These are phyloP conservation scores for Umbelopsis ramanniana DNA, from an alignment of 192 early-diverging fungal genomes.

Conservation along the genomic window DNA sequence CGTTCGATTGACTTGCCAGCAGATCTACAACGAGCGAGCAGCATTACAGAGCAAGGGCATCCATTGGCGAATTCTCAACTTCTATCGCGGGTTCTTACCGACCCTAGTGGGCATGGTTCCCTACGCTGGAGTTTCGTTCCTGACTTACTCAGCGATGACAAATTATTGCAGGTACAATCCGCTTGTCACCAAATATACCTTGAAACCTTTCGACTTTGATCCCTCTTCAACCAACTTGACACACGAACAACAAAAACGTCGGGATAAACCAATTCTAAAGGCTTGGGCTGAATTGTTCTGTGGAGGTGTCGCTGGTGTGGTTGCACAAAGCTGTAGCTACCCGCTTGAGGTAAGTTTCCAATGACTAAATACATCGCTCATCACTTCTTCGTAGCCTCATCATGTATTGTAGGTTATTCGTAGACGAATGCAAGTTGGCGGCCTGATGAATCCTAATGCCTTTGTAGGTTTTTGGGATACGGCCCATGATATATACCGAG, in stretches of 20 bases:
- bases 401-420: conserved; percentile 71
- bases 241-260: conserved; percentile 15
- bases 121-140: conserved; percentile 95
- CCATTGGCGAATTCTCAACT: conserved; percentile 67
- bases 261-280: conserved; percentile 55
- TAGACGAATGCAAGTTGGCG: conserved; percentile 84
- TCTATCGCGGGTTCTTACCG: conserved; percentile 93
- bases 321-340: conserved; percentile 88
- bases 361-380: neutral
- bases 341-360: conserved; percentile 71
- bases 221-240: conserved; percentile 27
- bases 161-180: conserved; percentile 58
- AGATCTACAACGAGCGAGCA: conserved; percentile 81
- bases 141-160: conserved; percentile 80
- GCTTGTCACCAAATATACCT: conserved; percentile 44
- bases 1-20: conserved; percentile 35
- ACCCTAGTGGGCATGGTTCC: conserved; percentile 93
- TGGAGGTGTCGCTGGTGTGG: conserved; percentile 83
- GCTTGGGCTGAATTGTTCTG: conserved; percentile 79
- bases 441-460: conserved; percentile 54
- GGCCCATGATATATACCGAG: conserved; percentile 62
- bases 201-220: conserved; percentile 33
- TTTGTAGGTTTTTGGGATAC: conserved; percentile 64
- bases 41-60: conserved; percentile 49
- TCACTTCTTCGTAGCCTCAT: too few species aligned